Evolutionary conservation across 1,284 basidiomycete species (phyloP), one percentile per base, ranked within the genome.

Genomic region (Phylloboletellus chloephorus): DNA sequence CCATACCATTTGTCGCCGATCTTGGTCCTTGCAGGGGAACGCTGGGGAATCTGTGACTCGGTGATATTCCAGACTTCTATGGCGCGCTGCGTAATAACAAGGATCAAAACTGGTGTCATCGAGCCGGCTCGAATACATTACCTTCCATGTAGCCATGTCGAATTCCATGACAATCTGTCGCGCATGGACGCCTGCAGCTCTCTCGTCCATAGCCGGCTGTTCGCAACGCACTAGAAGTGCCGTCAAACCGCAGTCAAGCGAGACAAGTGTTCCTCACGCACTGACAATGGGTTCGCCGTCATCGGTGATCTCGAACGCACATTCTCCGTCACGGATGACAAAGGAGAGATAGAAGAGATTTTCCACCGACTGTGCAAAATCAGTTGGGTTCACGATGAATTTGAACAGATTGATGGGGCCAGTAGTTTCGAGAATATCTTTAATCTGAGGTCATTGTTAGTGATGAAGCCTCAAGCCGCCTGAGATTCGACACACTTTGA

Each of bases 261-360:
- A 32, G 31, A 26, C 2, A 37, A 15, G 13, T 11, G 64, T 78
- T 51, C 56, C 2, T 22, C 23, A 59, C 60, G 35, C 46, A 92
- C 90, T 82, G 26, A 92, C 76, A 6, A 82, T 64, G 3, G 85
- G 84, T 53, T 88, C 84, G 2, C 79, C 82, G 0, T 82, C 67
- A 4, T 79, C 68, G 32, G 70, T 65, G 2, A 74, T 74, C 51
- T 85, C 78, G 31, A 89, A 68, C 5, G 81, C 79, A 34, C 82
- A 88, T 55, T 78, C 79, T 10, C 84, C 88, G 52, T 95, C 90
- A 32, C 87, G 74, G 36, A 96, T 85, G 39, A 94, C 70, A 64
- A 96, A 96, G 0, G 91, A 92, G 2, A 95, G 72, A 54, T 95
- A 89, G 61, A 96, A 96, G 15, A 95, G 69, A 58, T 96, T 96